Conservation (phyloP, 129 eudicot species). For the Flaveria ramosissima region DNA sequence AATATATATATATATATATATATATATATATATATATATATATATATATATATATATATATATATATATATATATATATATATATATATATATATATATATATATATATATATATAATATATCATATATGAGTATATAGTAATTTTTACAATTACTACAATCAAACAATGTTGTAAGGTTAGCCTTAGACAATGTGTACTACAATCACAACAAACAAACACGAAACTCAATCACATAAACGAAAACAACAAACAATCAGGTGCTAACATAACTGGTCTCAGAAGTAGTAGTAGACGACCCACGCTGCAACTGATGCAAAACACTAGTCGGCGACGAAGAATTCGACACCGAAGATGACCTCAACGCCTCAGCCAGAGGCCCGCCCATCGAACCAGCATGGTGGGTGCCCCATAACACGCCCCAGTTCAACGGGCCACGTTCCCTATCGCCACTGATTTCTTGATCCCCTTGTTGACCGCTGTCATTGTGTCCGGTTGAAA, state of each 20-base stretch:
- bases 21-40: too few relatives aligned
- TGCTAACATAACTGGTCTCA: conserved; percentile 62
- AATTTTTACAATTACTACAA: too few relatives aligned
- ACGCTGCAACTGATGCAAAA: conserved; percentile 60
- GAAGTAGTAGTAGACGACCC: conserved; percentile 41
- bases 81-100: too few relatives aligned
- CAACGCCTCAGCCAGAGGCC: conserved; percentile 91
- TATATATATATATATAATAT: too few relatives aligned
- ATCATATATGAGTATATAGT: too few relatives aligned
- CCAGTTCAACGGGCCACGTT: conserved; percentile 49
- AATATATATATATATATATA: too few relatives aligned
- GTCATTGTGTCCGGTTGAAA: conserved; percentile 55
- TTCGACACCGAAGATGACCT: conserved; percentile 59
- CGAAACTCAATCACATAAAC: not conserved
- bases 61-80: too few relatives aligned
- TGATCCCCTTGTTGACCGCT: conserved; percentile 27
- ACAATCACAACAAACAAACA: not conserved
- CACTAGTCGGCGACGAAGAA: conserved; percentile 67
- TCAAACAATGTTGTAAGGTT: not conserved
- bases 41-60: too few relatives aligned
- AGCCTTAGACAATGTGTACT: conserved; percentile 28
- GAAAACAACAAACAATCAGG: conserved; percentile 33
- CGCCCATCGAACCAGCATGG: conserved; percentile 69
- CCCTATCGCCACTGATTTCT: conserved; percentile 32
- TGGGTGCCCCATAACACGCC: conserved; percentile 56